These are phyloP conservation scores for Colletotrichum sidae DNA, from an alignment of 2,329 filamentous ascomycete genomes.

Conservation along the genomic window DNA sequence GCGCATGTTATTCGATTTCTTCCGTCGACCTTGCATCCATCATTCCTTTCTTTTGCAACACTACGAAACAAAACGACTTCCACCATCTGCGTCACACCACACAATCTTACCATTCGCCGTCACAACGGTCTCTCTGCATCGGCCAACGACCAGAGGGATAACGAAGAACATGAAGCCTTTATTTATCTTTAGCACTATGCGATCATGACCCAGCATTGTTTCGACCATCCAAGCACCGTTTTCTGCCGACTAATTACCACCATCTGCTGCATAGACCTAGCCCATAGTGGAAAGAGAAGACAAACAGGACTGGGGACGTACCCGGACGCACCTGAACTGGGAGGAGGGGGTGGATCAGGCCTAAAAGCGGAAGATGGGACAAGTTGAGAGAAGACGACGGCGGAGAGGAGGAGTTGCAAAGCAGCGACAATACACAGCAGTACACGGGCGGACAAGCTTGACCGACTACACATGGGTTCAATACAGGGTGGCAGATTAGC, in stretches of 20 bases:
- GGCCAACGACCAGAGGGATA: constrained; percentile 20
- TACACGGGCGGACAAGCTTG: constrained; percentile 5
- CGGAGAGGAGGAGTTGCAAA: constrained; percentile 15
- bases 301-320: constrained; percentile 17
- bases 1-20: constrained; percentile 27
- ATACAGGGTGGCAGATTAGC: constrained; percentile 12
- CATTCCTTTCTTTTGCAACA: constrained; percentile 31
- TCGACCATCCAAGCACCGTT: constrained; percentile 10
- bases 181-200: constrained; percentile 13
- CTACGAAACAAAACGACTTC: constrained; percentile 33
- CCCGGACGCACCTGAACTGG: constrained; percentile 31
- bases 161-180: constrained; percentile 35
- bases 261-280: constrained; percentile 15
- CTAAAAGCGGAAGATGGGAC: constrained; percentile 33
- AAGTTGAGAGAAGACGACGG: constrained; percentile 6
- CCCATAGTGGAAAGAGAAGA: constrained; percentile 1
- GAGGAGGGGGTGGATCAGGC: constrained; percentile 29
- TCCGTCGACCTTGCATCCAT: constrained; percentile 27
- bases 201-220: constrained; percentile 24
- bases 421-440: constrained; percentile 26
- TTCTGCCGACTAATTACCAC: constrained; percentile 23
- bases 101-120: constrained; percentile 25
- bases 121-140: constrained; percentile 17
- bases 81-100: constrained; percentile 33
- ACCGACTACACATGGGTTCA: constrained; percentile 19